Evolutionary conservation across 169 alveolate genomes (phyloP).

Genomic region (Besnoitia besnoiti): DNA sequence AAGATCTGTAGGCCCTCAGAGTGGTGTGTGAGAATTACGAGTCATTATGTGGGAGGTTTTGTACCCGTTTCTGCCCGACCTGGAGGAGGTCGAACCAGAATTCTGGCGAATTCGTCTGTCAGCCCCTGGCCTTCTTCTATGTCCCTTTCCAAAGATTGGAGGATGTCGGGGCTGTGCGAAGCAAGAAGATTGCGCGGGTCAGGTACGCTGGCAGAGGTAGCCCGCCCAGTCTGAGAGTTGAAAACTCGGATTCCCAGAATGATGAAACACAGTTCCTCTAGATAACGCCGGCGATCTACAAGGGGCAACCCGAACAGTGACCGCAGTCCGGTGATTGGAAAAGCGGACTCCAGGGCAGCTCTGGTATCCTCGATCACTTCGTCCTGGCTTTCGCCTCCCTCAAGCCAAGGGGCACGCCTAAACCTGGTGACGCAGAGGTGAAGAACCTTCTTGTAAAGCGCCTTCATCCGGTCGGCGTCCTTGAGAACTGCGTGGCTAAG

Average conservation of each 20-base stretch:
- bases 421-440: slow-evolving; percentile 6
- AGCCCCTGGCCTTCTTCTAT: not conserved
- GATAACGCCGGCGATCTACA: not conserved
- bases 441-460: not conserved
- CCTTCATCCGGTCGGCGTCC: not conserved
- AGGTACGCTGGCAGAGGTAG: not conserved
- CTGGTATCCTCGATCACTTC: not conserved
- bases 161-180: not conserved
- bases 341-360: not conserved
- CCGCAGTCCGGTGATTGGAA: not conserved
- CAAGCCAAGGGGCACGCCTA: not conserved
- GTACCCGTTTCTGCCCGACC: not conserved
- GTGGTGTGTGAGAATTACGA: too few species aligned
- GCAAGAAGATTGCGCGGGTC: slow-evolving; percentile 21
- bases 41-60: too few species aligned
- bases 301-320: slow-evolving; percentile 18
- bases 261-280: not conserved
- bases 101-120: not conserved
- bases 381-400: not conserved
- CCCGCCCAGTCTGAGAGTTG: not conserved
- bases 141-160: not conserved
- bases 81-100: not conserved
- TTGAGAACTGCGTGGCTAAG: not conserved
- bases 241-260: not conserved
- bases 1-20: too few species aligned